These are phyloP conservation scores for Buxus sempervirens DNA, from an alignment of 164 flowering plant species.

Conservation along the genomic window DNA sequence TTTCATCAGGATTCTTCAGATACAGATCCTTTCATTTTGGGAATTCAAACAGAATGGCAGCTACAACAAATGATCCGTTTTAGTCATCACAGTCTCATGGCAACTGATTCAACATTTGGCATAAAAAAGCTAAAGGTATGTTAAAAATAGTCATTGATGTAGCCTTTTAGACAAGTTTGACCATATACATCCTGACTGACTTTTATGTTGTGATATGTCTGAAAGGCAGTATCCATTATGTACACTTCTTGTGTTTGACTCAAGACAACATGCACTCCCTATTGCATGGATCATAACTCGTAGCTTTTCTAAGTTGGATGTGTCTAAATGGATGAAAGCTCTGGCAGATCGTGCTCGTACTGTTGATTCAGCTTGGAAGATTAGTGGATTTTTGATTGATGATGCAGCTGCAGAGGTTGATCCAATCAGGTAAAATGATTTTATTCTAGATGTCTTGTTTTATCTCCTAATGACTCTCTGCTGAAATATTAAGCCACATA, in stretches of 20 bases:
- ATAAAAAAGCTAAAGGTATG: constrained; percentile 86
- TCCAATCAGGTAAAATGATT: constrained; percentile 70
- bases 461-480: neutral
- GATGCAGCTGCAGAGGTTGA: constrained; percentile 96
- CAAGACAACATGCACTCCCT: constrained; percentile 94
- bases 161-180: neutral
- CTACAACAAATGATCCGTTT: constrained; percentile 94
- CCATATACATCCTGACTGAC: neutral
- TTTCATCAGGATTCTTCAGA: constrained; percentile 84
- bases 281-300: constrained; percentile 92
- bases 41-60: constrained; percentile 99
- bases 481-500: neutral
- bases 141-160: no score
- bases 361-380: constrained; percentile 70
- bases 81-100: constrained; percentile 82
- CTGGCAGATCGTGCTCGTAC: constrained; percentile 57
- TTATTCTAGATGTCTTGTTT: constrained; percentile 10
- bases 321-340: constrained; percentile 92
- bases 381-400: constrained; percentile 80
- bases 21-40: constrained; percentile 69
- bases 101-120: constrained; percentile 92
- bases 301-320: constrained; percentile 60
- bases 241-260: constrained; percentile 92
- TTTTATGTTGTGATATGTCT: constrained; percentile 11
- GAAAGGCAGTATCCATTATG: constrained; percentile 78